Base-by-base conservation (phyloP, 805 yeast species). In the Monosporozyma unispora region DNA sequence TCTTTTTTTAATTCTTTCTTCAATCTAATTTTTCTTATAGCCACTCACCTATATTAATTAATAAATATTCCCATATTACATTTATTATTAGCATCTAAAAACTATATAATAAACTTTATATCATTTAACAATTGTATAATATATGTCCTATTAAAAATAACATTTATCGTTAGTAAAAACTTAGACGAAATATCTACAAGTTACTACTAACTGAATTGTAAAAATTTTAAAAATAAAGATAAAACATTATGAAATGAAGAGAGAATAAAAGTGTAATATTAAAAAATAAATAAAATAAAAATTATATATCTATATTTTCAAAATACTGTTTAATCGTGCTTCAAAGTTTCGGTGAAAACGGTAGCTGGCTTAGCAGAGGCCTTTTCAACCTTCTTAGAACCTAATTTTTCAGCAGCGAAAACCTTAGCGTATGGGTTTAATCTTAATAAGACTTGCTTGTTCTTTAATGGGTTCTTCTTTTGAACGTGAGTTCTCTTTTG, bases 391-490 rank as follows among this genome's bases (percentile, higher is more conserved):
- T 87, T 87, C 71, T 75, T 76, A 63, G 90, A 82, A 69, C 95
- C 96, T 64, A 84, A 78, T 78, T 87, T 87, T 80, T 88, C 82
- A 74, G 85, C 89, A 68, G 96, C 70, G 79, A 82, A 91, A 67
- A 91, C 95, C 85, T 87, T 88, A 68, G 99, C 98, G 84, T 93
- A 93, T 64, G 99, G 99, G 96, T 93, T 93, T 76, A 93, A 85
- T 82, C 97, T 88, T 75, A 89, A 83, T 73, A 89, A 77, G 69
- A 90, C 91, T 80, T 88, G 96, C 84, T 88, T 90, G 97, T 93
- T 93, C 93, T 88, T 91, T 74, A 89, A 84, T 76, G 96, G 95
- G 90, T 87, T 91, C 91, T 89, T 90, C 96, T 93, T 93, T 76
- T 83, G 82, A 73, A 87, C 95, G 82, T 86, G 88, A 62, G 88